Percentiles rank a stretch among this genome's conserved stretches.
Evolutionary conservation across 164 flowering plant species (phyloP).

Genomic region (Tinospora cordifolia): DNA sequence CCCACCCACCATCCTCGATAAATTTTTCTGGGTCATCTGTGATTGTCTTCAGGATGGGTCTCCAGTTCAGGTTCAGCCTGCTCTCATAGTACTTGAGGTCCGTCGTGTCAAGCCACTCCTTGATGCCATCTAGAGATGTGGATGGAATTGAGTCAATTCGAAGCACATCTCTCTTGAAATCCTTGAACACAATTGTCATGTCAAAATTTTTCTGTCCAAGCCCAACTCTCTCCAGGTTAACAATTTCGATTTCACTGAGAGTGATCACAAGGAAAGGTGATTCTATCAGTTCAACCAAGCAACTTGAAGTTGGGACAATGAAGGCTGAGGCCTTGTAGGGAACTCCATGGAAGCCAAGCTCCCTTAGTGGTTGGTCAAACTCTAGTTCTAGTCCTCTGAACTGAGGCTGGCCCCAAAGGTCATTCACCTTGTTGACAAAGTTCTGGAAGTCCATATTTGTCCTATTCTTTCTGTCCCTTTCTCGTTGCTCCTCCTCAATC

Average conservation of each 20-base stretch:
- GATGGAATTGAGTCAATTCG: constrained; percentile 77
- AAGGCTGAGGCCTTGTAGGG: constrained; percentile 69
- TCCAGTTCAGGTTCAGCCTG: constrained; percentile 66
- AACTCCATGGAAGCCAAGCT: constrained; percentile 82
- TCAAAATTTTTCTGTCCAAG: constrained; percentile 83
- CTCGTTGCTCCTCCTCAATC: constrained; percentile 78
- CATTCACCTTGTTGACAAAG: constrained; percentile 68
- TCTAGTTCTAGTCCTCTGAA: constrained; percentile 54
- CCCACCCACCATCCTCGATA: constrained; percentile 86
- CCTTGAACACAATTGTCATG: constrained; percentile 80
- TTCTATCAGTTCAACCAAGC: constrained; percentile 74
- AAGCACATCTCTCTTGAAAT: constrained; percentile 72
- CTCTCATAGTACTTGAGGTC: constrained; percentile 85
- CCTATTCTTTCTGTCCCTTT: constrained; percentile 67
- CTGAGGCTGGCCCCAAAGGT: constrained; percentile 67
- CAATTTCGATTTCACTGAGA: constrained; percentile 75
- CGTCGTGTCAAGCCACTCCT: constrained; percentile 82
- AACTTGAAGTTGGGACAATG: constrained; percentile 70
- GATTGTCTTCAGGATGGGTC: constrained; percentile 58
- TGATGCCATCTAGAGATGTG: constrained; percentile 69
- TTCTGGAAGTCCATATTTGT: constrained; percentile 62
- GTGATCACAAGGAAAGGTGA: constrained; percentile 66
- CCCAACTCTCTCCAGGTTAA: constrained; percentile 73
- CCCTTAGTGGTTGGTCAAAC: constrained; percentile 81
- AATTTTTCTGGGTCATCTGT: constrained; percentile 67